Evolutionary conservation across 192 early-diverging fungal species (phyloP).

Genomic region (Thamnidium elegans): DNA sequence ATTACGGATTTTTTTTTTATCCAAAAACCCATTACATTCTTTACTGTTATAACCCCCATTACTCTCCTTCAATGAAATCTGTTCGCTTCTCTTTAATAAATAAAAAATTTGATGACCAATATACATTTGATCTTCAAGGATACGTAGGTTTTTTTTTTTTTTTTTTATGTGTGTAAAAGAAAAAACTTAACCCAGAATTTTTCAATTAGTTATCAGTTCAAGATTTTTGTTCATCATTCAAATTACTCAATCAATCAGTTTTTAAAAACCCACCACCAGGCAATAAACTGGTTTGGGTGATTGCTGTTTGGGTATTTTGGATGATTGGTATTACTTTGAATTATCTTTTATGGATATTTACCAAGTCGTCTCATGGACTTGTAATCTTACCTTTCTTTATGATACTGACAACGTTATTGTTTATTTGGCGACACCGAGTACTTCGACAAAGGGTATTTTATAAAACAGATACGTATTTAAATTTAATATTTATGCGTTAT

Average conservation of each 20-base stretch:
- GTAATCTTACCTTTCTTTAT: conserved; percentile 9
- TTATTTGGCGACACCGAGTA: conserved; percentile 11
- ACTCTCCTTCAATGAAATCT: conserved; percentile 20
- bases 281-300: conserved; percentile 8
- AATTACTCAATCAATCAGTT: conserved; percentile 8
- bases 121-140: conserved; percentile 36
- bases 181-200: background rate
- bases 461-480: background rate
- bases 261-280: conserved; percentile 6
- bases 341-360: conserved; percentile 11
- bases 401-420: conserved; percentile 7
- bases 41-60: background rate
- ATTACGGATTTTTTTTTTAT: too few relatives aligned
- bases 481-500: background rate
- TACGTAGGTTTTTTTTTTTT: conserved; percentile 14
- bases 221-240: conserved; percentile 15
- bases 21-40: too few relatives aligned
- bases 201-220: conserved; percentile 13
- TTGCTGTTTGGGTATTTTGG: conserved; percentile 22
- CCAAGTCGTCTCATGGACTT: background rate
- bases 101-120: conserved; percentile 36
- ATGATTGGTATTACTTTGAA: conserved; percentile 10
- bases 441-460: conserved; percentile 9
- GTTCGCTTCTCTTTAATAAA: conserved; percentile 17
- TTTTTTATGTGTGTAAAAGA: background rate